A percentile compares a stretch with the other conserved stretches of the same genome.
These are phyloP conservation scores for Trametes villosa DNA, from an alignment of 768 basidiomycete genomes.

Conservation along the genomic window DNA sequence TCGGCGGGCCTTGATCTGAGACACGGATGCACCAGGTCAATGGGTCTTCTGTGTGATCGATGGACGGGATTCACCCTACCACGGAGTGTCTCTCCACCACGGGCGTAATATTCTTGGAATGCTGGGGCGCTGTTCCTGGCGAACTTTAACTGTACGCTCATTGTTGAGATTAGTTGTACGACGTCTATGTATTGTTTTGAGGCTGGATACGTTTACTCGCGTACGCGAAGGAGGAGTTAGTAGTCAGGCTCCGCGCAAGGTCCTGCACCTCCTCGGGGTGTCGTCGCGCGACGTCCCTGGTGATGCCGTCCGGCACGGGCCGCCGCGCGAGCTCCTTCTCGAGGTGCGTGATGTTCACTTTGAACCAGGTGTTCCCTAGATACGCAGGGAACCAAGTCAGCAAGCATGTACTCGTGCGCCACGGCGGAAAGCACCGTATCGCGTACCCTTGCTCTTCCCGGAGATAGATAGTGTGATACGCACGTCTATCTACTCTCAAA, in stretches of 20 bases:
- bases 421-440: neutral
- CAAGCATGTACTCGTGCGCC: too few species aligned
- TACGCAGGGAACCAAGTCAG: neutral
- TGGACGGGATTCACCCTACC: too few species aligned
- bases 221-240: slow-evolving; percentile 1
- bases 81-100: too few species aligned
- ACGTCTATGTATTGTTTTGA: too few species aligned
- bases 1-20: too few species aligned
- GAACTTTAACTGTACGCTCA: too few species aligned
- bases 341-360: neutral
- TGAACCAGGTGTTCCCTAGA: neutral
- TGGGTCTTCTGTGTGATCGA: too few species aligned
- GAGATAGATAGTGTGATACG: neutral
- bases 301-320: neutral
- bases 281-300: neutral
- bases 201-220: neutral
- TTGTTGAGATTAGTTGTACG: too few species aligned
- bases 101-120: too few species aligned
- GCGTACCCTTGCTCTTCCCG: slow-evolving; percentile 4
- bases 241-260: neutral
- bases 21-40: too few species aligned
- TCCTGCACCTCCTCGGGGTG: slow-evolving; percentile 2
- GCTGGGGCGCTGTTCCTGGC: too few species aligned
- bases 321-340: neutral
- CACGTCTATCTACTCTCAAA: slow-evolving; percentile 5